These are phyloP conservation scores for Lentinula raphanica DNA, from an alignment of 768 basidiomycete species.

Conservation along the genomic window DNA sequence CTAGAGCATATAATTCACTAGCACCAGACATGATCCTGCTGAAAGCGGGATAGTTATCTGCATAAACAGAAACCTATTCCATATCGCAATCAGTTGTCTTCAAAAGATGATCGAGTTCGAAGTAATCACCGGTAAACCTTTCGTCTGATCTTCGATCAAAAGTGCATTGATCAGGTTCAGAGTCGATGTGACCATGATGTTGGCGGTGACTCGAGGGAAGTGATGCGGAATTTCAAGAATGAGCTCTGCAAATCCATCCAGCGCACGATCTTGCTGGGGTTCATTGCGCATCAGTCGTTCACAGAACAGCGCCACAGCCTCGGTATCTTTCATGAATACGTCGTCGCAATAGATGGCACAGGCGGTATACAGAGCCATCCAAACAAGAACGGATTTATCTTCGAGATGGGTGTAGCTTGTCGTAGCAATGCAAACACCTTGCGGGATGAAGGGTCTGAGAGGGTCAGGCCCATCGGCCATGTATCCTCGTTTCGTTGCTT, in stretches of 20 bases:
- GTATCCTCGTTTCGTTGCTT: constrained; percentile 20
- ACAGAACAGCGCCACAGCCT: constrained; percentile 28
- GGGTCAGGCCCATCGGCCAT: constrained; percentile 16
- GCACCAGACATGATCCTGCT: constrained; percentile 27
- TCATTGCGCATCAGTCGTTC: constrained; percentile 19
- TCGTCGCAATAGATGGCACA: constrained; percentile 35
- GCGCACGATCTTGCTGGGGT: constrained; percentile 23
- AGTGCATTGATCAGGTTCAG: constrained; percentile 29
- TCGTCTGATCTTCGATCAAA: constrained; percentile 26
- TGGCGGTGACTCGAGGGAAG: constrained; percentile 24
- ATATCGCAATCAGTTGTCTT: not conserved
- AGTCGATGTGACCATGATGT: constrained; percentile 30
- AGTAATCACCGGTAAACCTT: constrained; percentile 21
- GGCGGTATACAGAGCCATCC: constrained; percentile 36
- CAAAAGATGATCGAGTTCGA: not conserved
- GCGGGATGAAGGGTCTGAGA: constrained; percentile 24
- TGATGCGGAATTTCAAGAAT: constrained; percentile 23
- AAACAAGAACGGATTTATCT: constrained; percentile 22
- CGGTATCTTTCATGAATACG: constrained; percentile 17
- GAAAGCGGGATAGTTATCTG: constrained; percentile 16
- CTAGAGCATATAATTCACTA: constrained; percentile 28
- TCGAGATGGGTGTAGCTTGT: constrained; percentile 25
- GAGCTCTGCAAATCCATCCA: constrained; percentile 29
- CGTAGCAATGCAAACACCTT: constrained; percentile 24
- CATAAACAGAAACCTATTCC: constrained; percentile 8